Percentiles rank a stretch among this genome's conserved stretches.
Evolutionary conservation across 2,329 filamentous ascomycete species (phyloP).

Genomic region (Verticillium klebahnii): DNA sequence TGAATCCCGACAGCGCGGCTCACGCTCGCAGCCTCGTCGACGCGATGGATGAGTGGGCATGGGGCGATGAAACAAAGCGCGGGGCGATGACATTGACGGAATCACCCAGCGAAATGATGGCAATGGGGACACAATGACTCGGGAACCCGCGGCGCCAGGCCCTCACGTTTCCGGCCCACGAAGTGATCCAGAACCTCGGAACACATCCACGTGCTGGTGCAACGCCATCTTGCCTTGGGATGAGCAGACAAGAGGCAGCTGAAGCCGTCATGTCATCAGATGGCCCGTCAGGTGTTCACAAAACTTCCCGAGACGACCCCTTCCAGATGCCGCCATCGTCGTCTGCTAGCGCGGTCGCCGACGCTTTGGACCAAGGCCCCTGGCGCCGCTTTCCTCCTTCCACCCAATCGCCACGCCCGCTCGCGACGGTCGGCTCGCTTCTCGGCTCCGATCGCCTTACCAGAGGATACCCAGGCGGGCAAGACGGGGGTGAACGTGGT

Average conservation of each 20-base stretch:
- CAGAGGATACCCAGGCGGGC: not conserved
- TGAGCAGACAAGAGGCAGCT: not conserved
- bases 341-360: not conserved
- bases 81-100: not conserved
- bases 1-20: too few species aligned
- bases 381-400: not conserved
- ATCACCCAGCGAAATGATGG: not conserved
- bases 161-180: not conserved
- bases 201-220: not conserved
- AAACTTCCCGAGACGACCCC: not conserved
- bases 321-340: not conserved
- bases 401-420: not conserved
- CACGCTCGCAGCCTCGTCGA: too few species aligned
- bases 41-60: too few species aligned
- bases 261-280: not conserved
- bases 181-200: not conserved
- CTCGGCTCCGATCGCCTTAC: not conserved
- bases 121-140: not conserved
- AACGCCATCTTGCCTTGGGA: not conserved
- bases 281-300: not conserved
- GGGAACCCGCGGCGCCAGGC: not conserved
- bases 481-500: not conserved
- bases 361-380: not conserved
- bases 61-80: too few species aligned
- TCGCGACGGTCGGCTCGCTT: conserved; percentile 2